Percentiles rank a stretch among this genome's conserved stretches.
These are phyloP conservation scores for Cladophialophora psammophila DNA, from an alignment of 2,329 filamentous ascomycete species.

Conservation along the genomic window DNA sequence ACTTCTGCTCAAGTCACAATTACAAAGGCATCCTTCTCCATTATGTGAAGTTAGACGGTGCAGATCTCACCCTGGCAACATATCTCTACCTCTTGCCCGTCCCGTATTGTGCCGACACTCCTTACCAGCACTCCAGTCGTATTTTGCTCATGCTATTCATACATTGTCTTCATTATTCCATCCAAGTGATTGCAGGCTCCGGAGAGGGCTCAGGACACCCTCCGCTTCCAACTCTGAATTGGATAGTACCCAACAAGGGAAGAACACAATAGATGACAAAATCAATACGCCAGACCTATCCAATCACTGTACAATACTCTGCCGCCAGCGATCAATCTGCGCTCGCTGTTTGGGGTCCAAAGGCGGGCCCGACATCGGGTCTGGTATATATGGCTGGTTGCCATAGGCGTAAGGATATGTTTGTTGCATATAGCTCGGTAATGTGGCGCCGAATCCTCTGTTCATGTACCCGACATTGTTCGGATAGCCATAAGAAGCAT, in stretches of 20 bases:
- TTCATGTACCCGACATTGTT: slow-evolving; percentile 30
- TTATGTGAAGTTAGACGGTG: too few species aligned
- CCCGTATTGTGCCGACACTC: background rate
- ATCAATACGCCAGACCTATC: slow-evolving; percentile 1
- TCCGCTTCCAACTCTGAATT: background rate
- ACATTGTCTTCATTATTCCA: slow-evolving; percentile 17
- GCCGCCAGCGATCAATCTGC: slow-evolving; percentile 67
- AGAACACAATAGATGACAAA: background rate
- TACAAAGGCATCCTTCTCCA: too few species aligned
- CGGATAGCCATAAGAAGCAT: slow-evolving; percentile 21
- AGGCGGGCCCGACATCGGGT: slow-evolving; percentile 44
- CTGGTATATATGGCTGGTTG: slow-evolving; percentile 31
- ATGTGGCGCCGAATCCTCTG: slow-evolving; percentile 25
- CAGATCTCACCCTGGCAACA: background rate
- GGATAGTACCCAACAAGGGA: background rate
- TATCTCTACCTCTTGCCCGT: background rate
- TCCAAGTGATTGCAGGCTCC: slow-evolving; percentile 1
- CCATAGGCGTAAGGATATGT: slow-evolving; percentile 31
- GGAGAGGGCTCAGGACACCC: background rate
- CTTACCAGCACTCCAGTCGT: slow-evolving; percentile 6
- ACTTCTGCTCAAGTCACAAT: background rate
- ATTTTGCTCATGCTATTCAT: slow-evolving; percentile 24
- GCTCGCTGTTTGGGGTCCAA: slow-evolving; percentile 61
- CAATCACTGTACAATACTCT: slow-evolving; percentile 35
- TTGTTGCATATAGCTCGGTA: slow-evolving; percentile 37